Percentiles rank a stretch among this genome's conserved stretches.
These are phyloP conservation scores for Firmiana major DNA, from an alignment of 345 rosid species.

Conservation along the genomic window DNA sequence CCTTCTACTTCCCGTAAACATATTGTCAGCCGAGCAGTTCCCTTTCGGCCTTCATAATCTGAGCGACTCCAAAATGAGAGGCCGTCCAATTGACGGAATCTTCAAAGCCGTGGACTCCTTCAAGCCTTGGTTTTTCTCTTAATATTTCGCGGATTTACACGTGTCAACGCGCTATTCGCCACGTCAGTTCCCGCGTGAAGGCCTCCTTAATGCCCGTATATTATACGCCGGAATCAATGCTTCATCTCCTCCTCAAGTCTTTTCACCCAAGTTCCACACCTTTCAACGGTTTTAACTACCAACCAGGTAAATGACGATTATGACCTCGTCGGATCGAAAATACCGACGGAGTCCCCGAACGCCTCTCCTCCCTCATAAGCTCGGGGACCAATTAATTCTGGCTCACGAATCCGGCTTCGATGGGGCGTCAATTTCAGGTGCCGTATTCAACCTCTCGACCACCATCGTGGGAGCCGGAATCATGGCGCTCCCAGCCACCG, in stretches of 20 bases:
- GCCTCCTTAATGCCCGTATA: not conserved
- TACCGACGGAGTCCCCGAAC: slow-evolving; percentile 37
- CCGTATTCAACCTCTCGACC: slow-evolving; percentile 66
- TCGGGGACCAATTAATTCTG: not conserved
- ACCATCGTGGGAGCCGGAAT: slow-evolving; percentile 65
- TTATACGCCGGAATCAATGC: not conserved
- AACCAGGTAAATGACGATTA: slow-evolving; percentile 24
- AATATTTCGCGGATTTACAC: not conserved
- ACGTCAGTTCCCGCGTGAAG: slow-evolving; percentile 23
- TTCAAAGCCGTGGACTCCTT: not conserved
- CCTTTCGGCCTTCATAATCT: not conserved
- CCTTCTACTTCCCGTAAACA: no score
- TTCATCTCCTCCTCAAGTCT: not conserved
- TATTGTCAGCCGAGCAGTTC: not conserved
- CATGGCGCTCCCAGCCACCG: slow-evolving; percentile 65
- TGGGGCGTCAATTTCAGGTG: slow-evolving; percentile 57
- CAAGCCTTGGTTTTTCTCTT: no score
- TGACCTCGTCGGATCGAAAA: slow-evolving; percentile 38
- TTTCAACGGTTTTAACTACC: not conserved
- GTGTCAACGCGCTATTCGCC: slow-evolving; percentile 11
- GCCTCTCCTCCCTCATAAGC: slow-evolving; percentile 42
- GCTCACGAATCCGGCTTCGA: slow-evolving; percentile 29
- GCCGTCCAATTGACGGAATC: not conserved
- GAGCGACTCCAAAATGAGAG: not conserved
- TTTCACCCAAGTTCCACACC: not conserved